phyloP scores from a whole-genome alignment of 371 early-diverging fungal species.

The Mucor sp. region DNA sequence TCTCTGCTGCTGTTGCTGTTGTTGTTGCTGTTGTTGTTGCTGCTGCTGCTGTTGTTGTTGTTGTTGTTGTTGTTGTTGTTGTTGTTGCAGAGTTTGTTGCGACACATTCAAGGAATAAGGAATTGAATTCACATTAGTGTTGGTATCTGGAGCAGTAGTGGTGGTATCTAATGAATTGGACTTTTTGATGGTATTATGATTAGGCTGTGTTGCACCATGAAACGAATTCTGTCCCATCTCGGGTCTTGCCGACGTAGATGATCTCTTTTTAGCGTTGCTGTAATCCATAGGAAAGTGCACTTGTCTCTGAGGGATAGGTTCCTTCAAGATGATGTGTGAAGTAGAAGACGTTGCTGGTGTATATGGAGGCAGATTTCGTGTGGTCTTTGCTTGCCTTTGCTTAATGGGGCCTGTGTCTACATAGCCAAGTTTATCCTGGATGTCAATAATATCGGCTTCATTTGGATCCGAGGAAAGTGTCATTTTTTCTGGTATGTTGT shows the following conservation, averaged over 20 bases:
- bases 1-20: background rate
- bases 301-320: conserved; percentile 17
- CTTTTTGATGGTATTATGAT: background rate
- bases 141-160: background rate
- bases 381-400: background rate
- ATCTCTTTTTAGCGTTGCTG: background rate
- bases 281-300: background rate
- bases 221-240: background rate
- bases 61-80: background rate
- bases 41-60: background rate
- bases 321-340: conserved; percentile 13
- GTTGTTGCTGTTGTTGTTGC: background rate
- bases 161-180: background rate
- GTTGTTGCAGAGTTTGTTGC: background rate
- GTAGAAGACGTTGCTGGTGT: background rate
- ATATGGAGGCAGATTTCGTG: background rate
- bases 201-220: background rate
- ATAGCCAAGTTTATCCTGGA: conserved; percentile 25
- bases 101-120: background rate
- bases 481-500: background rate
- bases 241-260: background rate
- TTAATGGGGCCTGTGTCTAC: conserved; percentile 7
- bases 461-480: background rate
- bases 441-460: conserved; percentile 7
- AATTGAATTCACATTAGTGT: background rate